Conservation (phyloP, 2,329 filamentous ascomycete species). For the Cladosporium sp. region DNA sequence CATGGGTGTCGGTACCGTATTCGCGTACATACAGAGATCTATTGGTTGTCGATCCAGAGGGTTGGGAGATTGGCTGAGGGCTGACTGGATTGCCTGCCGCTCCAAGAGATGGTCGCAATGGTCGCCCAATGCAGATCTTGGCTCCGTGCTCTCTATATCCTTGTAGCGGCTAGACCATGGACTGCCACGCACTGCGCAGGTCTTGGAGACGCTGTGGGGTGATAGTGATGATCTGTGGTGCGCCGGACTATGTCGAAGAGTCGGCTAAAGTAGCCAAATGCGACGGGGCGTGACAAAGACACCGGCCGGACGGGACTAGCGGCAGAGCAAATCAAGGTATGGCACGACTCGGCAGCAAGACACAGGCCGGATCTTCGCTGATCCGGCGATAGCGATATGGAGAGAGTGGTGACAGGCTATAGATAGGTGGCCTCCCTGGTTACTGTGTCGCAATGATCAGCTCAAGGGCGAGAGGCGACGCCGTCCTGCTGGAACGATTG, state of each 20-base stretch:
- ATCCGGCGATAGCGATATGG: neutral
- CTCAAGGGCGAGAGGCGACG: neutral
- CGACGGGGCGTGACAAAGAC: slow-evolving; percentile 5
- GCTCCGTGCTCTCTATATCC: neutral
- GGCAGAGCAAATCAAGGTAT: neutral
- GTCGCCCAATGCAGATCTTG: slow-evolving; percentile 8
- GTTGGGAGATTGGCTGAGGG: slow-evolving; percentile 1
- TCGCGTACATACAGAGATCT: neutral
- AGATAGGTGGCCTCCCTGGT: neutral
- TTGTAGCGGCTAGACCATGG: neutral
- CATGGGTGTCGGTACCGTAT: neutral
- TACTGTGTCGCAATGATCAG: neutral
- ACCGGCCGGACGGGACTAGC: neutral
- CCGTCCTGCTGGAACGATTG: neutral
- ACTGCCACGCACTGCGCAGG: neutral
- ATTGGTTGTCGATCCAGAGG: slow-evolving; percentile 3
- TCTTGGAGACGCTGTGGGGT: neutral
- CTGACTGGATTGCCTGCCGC: neutral
- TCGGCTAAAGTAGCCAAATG: slow-evolving; percentile 6
- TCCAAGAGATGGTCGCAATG: neutral
- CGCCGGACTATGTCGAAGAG: neutral
- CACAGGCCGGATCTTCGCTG: neutral
- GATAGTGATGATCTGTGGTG: neutral
- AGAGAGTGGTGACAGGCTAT: neutral
- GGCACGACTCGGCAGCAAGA: neutral